A percentile compares a stretch with the other conserved stretches of the same genome.
Evolutionary conservation across 805 yeast species (phyloP).

Genomic region (Saccharomycopsis sp.): DNA sequence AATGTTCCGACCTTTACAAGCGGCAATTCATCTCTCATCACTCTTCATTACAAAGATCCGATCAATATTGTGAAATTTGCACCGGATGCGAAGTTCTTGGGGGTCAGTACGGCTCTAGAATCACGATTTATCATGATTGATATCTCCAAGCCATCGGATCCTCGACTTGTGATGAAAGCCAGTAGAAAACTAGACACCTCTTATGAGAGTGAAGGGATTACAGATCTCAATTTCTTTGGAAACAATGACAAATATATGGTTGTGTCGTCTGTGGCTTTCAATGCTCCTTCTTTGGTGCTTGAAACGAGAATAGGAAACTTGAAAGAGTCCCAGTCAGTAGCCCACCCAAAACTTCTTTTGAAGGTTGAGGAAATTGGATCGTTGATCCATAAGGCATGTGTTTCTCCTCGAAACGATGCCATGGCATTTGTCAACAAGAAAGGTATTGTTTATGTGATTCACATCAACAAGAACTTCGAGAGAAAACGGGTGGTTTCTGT

Average conservation of each 20-base stretch:
- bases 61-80: conserved; percentile 70
- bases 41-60: conserved; percentile 84
- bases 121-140: conserved; percentile 73
- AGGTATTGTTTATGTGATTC: conserved; percentile 62
- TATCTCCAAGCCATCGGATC: conserved; percentile 54
- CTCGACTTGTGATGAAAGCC: conserved; percentile 64
- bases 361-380: conserved; percentile 78
- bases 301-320: conserved; percentile 52
- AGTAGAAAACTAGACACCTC: conserved; percentile 56
- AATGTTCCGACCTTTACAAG: neutral
- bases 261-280: conserved; percentile 53
- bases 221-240: conserved; percentile 70
- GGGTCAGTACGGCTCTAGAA: conserved; percentile 51
- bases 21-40: conserved; percentile 42
- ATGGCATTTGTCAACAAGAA: conserved; percentile 73
- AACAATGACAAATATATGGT: conserved; percentile 50
- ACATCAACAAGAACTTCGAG: conserved; percentile 41
- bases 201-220: conserved; percentile 83
- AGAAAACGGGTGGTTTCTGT: conserved; percentile 54
- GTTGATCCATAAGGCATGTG: conserved; percentile 61
- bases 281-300: conserved; percentile 59
- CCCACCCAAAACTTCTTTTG: conserved; percentile 51
- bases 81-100: conserved; percentile 44
- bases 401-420: conserved; percentile 84
- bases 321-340: conserved; percentile 33